These are phyloP conservation scores for Tetrahymena malaccensis DNA, from an alignment of 73 alveolate genomes.

Conservation along the genomic window DNA sequence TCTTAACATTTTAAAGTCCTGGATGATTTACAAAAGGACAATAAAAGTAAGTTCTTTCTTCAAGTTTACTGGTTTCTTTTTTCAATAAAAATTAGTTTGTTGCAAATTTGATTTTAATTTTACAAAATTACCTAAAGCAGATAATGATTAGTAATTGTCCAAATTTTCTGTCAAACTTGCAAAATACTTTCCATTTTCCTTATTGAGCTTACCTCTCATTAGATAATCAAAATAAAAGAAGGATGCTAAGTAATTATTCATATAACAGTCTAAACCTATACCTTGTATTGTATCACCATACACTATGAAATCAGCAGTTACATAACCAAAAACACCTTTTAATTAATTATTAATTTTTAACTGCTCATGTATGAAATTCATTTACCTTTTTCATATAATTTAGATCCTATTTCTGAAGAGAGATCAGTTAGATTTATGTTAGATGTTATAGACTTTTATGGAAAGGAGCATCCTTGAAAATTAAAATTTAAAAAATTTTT, in stretches of 20 bases:
- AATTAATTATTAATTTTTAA: conserved; percentile 44
- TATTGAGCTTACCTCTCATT: conserved; percentile 76
- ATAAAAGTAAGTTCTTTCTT: conserved; percentile 48
- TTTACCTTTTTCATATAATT: background rate
- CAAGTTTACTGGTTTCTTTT: background rate
- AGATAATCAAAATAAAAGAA: conserved; percentile 75
- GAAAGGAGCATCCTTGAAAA: conserved; percentile 15
- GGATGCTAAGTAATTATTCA: conserved; percentile 56
- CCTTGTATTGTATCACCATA: conserved; percentile 37
- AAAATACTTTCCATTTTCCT: conserved; percentile 61
- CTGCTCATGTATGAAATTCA: background rate
- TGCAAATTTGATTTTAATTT: background rate
- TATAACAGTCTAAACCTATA: conserved; percentile 45
- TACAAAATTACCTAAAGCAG: background rate
- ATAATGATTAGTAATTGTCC: background rate
- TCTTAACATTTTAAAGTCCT: conserved; percentile 66
- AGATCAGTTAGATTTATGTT: conserved; percentile 32
- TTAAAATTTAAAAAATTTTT: conserved; percentile 4
- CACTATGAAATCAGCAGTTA: conserved; percentile 64
- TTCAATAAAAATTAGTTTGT: background rate
- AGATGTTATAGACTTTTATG: conserved; percentile 31
- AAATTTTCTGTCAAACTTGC: background rate
- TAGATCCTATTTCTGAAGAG: conserved; percentile 28
- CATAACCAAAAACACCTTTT: conserved; percentile 68
- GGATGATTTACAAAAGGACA: conserved; percentile 70